phyloP scores from a whole-genome alignment of 2,329 filamentous ascomycete species.

The Oidium heveae region DNA sequence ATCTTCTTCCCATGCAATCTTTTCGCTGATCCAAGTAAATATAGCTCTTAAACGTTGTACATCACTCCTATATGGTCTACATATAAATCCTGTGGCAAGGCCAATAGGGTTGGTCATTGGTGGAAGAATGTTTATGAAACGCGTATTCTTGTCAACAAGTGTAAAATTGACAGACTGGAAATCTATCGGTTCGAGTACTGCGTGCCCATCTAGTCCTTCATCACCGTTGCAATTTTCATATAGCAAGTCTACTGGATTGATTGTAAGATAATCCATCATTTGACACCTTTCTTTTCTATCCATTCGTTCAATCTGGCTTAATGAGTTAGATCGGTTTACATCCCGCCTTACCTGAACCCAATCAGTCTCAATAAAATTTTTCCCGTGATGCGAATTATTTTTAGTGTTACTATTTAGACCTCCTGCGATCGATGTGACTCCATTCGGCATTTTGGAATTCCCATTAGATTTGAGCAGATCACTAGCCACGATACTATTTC shows the following conservation, averaged over 20 bases:
- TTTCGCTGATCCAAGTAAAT: constrained; percentile 93
- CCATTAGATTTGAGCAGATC: constrained; percentile 17
- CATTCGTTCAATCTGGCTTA: constrained; percentile 65
- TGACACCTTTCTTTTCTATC: constrained; percentile 77
- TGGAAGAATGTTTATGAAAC: constrained; percentile 67
- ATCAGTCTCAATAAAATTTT: constrained; percentile 30
- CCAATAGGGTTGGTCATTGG: constrained; percentile 59
- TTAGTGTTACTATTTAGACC: constrained; percentile 15
- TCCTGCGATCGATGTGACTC: constrained; percentile 26
- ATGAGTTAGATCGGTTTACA: constrained; percentile 80
- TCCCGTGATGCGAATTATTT: not conserved
- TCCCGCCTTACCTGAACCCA: constrained; percentile 97
- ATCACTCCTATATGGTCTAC: constrained; percentile 79
- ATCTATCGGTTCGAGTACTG: constrained; percentile 60
- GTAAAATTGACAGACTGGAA: constrained; percentile 57
- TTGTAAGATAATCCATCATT: constrained; percentile 74
- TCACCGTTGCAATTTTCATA: constrained; percentile 70
- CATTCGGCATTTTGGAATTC: constrained; percentile 10
- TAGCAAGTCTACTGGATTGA: constrained; percentile 75
- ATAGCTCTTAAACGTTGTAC: constrained; percentile 83
- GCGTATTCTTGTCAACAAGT: constrained; percentile 84
- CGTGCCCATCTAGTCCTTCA: constrained; percentile 62
- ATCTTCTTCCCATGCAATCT: constrained; percentile 86
- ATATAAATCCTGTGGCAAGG: constrained; percentile 76
- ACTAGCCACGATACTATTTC: constrained; percentile 56